phyloP scores from a whole-genome alignment of 2,329 filamentous ascomycete genomes.

The Bipolaris zeicola region DNA sequence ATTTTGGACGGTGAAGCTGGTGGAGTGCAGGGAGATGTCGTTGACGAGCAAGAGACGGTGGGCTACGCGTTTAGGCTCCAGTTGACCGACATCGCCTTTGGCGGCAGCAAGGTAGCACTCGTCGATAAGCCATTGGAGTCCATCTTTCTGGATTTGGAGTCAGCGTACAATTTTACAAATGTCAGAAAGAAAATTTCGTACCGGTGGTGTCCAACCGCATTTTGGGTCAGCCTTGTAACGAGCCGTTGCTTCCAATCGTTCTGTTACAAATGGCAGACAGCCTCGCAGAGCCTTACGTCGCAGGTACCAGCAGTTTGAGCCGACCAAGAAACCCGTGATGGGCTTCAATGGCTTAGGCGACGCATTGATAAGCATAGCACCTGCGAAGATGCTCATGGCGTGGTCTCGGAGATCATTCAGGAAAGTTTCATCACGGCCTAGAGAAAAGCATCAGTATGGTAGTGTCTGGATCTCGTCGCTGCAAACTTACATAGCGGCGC shows the following conservation, averaged over 20 bases:
- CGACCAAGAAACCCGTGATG: constrained; percentile 15
- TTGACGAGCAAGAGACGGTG: constrained; percentile 24
- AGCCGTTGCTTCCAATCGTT: constrained; percentile 21
- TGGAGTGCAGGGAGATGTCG: constrained; percentile 22
- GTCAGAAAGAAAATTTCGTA: background rate
- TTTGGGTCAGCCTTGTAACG: constrained; percentile 15
- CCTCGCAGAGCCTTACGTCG: constrained; percentile 15
- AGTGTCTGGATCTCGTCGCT: background rate
- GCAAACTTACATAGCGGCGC: constrained; percentile 19
- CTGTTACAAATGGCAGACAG: constrained; percentile 21
- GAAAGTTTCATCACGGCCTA: constrained; percentile 20
- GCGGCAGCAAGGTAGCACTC: constrained; percentile 17
- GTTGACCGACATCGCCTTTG: constrained; percentile 15
- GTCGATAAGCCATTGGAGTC: constrained; percentile 25
- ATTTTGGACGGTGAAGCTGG: constrained; percentile 22
- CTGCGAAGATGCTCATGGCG: constrained; percentile 20
- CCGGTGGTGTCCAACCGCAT: constrained; percentile 19
- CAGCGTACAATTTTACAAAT: background rate
- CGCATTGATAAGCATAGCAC: constrained; percentile 23
- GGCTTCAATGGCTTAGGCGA: constrained; percentile 19
- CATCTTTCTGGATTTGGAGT: constrained; percentile 16
- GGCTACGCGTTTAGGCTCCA: constrained; percentile 20
- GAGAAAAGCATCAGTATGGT: background rate
- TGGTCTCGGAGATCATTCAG: constrained; percentile 19
- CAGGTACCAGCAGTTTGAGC: constrained; percentile 16